A percentile compares a stretch with the other conserved stretches of the same genome.
Evolutionary conservation across 768 basidiomycete genomes (phyloP).

Genomic region (Asterophora parasitica): DNA sequence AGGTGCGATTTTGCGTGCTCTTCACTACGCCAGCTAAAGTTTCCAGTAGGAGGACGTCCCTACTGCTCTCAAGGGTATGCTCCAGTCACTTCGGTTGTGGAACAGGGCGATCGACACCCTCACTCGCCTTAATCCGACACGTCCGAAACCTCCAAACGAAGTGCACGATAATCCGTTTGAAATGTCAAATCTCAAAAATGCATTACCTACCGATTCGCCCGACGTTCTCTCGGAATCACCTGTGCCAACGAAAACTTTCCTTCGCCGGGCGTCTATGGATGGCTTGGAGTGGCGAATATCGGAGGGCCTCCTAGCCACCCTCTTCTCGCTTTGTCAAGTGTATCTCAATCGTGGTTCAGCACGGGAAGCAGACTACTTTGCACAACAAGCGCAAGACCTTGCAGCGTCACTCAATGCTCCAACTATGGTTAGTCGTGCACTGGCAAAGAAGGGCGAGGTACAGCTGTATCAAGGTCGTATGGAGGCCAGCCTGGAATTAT

Average conservation of each 20-base stretch:
- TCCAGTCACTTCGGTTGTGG: conserved; percentile 75
- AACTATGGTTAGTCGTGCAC: conserved; percentile 58
- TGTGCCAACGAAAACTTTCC: conserved; percentile 22
- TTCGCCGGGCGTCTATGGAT: conserved; percentile 37
- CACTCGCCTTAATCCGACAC: conserved; percentile 47
- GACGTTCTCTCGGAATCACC: conserved; percentile 16
- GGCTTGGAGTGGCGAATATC: conserved; percentile 74
- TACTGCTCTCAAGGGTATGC: conserved; percentile 49
- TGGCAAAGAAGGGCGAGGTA: conserved; percentile 65
- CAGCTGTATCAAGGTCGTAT: conserved; percentile 58
- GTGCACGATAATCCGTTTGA: conserved; percentile 58
- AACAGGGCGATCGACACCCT: conserved; percentile 73
- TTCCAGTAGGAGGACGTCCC: conserved; percentile 53
- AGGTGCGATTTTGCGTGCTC: conserved; percentile 35
- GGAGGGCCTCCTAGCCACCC: conserved; percentile 60
- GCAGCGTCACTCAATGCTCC: conserved; percentile 66
- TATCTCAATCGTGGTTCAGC: conserved; percentile 76
- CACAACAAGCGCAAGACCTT: conserved; percentile 70
- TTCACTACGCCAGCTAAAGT: conserved; percentile 2
- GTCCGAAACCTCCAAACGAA: conserved; percentile 18
- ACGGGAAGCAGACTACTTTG: conserved; percentile 81
- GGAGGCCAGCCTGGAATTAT: conserved; percentile 48
- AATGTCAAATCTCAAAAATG: conserved; percentile 38
- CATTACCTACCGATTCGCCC: conserved; percentile 29
- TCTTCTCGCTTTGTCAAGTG: conserved; percentile 59